phyloP scores from a whole-genome alignment of 441 rosid genomes.

The Kokia cookei region DNA sequence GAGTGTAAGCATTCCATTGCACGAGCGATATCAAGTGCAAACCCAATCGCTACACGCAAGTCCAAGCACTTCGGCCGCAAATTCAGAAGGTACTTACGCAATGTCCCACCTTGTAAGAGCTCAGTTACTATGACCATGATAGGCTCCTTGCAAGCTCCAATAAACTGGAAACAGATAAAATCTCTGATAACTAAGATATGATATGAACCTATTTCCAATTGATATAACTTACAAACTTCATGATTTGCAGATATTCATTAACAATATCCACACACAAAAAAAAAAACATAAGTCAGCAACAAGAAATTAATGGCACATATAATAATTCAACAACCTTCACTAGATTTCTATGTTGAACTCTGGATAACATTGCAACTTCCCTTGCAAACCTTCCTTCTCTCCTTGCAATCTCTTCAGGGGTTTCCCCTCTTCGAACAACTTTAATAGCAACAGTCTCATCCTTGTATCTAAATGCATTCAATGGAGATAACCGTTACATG shows the following conservation, averaged over 20 bases:
- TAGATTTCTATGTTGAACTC: constrained; percentile 87
- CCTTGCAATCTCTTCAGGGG: constrained; percentile 79
- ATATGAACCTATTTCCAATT: not conserved
- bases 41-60: constrained; percentile 55
- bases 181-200: not conserved
- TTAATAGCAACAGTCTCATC: constrained; percentile 86
- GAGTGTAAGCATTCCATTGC: constrained; percentile 97
- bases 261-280: not conserved
- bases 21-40: constrained; percentile 92
- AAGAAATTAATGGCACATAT: not conserved
- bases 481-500: constrained; percentile 3
- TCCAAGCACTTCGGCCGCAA: constrained; percentile 70
- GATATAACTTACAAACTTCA: not conserved
- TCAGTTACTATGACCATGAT: constrained; percentile 96
- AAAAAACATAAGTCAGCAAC: constrained; percentile 1
- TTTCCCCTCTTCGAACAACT: constrained; percentile 68
- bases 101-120: constrained; percentile 79
- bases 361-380: constrained; percentile 87
- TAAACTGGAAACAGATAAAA: constrained; percentile 45
- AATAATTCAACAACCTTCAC: constrained; percentile 60
- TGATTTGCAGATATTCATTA: not conserved
- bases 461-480: constrained; percentile 48
- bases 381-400: constrained; percentile 72
- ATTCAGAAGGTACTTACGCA: constrained; percentile 71
- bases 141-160: constrained; percentile 95